Conservation (phyloP, 1,284 basidiomycete genomes). For the Coriolopsis trogii region DNA sequence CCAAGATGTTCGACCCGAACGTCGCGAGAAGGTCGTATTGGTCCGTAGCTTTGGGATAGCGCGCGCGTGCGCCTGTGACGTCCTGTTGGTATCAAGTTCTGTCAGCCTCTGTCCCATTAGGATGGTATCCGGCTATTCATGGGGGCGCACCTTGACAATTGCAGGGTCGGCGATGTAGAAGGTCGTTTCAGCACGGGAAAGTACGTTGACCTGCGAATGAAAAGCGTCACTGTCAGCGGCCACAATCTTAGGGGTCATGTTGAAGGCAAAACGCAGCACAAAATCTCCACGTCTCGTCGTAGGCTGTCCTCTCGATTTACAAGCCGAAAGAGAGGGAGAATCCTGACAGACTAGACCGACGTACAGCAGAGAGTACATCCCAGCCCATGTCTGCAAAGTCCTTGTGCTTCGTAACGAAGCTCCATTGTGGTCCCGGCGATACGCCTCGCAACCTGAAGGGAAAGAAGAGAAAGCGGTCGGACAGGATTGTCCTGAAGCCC, state of each 20-base stretch:
- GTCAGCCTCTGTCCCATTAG: neutral
- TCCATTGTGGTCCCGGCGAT: constrained; percentile 16
- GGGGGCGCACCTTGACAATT: constrained; percentile 20
- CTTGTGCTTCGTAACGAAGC: constrained; percentile 19
- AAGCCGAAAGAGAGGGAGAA: too few relatives aligned
- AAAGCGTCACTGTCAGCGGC: too few relatives aligned
- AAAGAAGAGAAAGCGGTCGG: constrained; percentile 14
- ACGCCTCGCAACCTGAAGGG: constrained; percentile 22
- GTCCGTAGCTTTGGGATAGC: constrained; percentile 39
- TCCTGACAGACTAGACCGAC: too few relatives aligned
- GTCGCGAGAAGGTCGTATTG: constrained; percentile 37
- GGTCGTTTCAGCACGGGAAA: constrained; percentile 1
- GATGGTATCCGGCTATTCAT: too few relatives aligned
- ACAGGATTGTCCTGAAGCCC: constrained; percentile 25
- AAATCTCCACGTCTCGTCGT: too few relatives aligned
- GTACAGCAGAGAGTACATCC: constrained; percentile 27
- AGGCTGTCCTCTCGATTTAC: too few relatives aligned
- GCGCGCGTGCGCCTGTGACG: constrained; percentile 22
- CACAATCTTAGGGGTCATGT: too few relatives aligned
- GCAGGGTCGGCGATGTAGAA: constrained; percentile 27
- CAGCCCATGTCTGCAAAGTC: constrained; percentile 22
- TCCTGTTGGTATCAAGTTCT: constrained; percentile 15
- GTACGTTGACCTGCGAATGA: constrained; percentile 15
- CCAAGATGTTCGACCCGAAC: constrained; percentile 57
- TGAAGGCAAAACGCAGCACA: too few relatives aligned